Base-by-base conservation (phyloP, 2,329 filamentous ascomycete genomes). In the Taxawa tesnikishii region DNA sequence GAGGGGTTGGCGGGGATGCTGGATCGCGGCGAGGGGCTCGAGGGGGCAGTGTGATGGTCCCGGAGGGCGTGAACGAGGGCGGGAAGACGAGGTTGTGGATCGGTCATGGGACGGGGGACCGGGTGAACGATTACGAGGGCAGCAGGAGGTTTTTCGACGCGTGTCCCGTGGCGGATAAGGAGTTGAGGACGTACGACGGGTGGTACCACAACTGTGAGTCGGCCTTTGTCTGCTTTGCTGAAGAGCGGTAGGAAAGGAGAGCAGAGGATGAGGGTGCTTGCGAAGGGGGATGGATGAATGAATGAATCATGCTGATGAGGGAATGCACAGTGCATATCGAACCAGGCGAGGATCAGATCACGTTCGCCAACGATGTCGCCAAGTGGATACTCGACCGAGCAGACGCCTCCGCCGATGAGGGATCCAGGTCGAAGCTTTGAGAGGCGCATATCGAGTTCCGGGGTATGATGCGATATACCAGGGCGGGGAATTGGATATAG, bases 1-100 rank as follows among this genome's bases (percentile, higher is more conserved):
- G 78, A 87, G 53, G 82, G 82, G 1, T 53, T 94, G 19, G 70
- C 79, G 0, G 77, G 73, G 0, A 68, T 94, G 68, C 59, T 94
- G 41, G 83, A 92, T 51, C 71, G 87, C 15, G 78, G 78, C 2
- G 59, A 59, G 4, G 65, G 64, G 32, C 57, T 93, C 38, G 59
- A 71, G 4, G 58, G 54, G 5, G 79, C 19, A 65, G 60, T 31
- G 55, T 74, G 17, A 58, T 50, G 38, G 44, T 61, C 21, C 44
- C 47, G 4, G 59, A 63, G 7, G 52, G 52, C 17, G 51, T 48
- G 13, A 58, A 60, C n/a, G 63, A 67, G 38, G 57, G 49, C 53
- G 70, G 54, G n/a, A 70, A 83, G 33, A 68, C 60, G 39, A 69
- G 73, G 31, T 50, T 94, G 15, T 79, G 79, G 66, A 53, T 92